Conservation (phyloP, 345 rosid genomes). For the Clarkia xantiana region DNA sequence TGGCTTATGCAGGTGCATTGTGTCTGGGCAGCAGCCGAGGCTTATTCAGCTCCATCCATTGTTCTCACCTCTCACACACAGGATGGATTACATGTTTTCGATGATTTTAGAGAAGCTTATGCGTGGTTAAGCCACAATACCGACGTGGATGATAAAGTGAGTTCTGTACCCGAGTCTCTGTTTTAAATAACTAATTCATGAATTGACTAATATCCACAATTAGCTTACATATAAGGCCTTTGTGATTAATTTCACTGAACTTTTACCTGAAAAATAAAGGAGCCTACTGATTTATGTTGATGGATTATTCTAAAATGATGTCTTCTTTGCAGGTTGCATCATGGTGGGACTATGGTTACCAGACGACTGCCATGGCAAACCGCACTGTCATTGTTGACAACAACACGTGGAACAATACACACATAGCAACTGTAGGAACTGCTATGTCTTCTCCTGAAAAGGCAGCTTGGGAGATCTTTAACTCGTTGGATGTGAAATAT, state of each 20-base stretch:
- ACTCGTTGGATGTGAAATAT: conserved; percentile 95
- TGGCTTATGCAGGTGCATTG: conserved; percentile 56
- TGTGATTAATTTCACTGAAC: too few relatives aligned
- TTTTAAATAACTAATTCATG: background rate
- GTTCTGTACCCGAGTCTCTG: conserved; percentile 6
- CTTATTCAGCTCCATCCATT: conserved; percentile 95
- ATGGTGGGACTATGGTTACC: conserved; percentile 99
- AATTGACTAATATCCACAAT: too few relatives aligned
- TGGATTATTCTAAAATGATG: conserved; percentile 2
- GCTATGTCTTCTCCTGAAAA: conserved; percentile 99
- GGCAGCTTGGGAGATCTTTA: conserved; percentile 97
- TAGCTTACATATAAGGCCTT: background rate
- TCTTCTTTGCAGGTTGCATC: conserved; percentile 69
- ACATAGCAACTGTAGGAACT: conserved; percentile 98
- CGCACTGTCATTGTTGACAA: conserved; percentile 98
- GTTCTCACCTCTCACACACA: conserved; percentile 63
- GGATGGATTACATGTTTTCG: conserved; percentile 80
- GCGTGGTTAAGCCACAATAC: conserved; percentile 91
- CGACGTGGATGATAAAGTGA: conserved; percentile 86
- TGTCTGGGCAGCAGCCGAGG: conserved; percentile 99
- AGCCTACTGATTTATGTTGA: too few relatives aligned
- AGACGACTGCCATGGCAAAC: conserved; percentile 98
- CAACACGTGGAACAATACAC: conserved; percentile 98
- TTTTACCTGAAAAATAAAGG: background rate
- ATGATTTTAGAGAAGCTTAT: conserved; percentile 95